Percentiles rank a stretch among this genome's conserved stretches.
Conservation (phyloP, 352 stramenopile species). For the Sclerospora graminicola region DNA sequence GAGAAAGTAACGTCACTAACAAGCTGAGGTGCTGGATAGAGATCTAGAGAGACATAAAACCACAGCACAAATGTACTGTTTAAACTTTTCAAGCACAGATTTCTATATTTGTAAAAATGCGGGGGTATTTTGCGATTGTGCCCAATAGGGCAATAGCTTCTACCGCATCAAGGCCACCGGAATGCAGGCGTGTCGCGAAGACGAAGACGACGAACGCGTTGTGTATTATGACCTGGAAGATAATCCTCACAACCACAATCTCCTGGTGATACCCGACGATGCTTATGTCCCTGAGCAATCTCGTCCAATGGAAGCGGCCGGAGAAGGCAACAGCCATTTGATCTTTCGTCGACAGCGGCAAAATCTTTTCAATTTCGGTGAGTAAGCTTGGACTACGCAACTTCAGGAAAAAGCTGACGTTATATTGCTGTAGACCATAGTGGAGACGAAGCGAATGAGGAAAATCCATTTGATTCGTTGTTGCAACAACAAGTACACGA, state of each 20-base stretch:
- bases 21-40: too few species aligned
- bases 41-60: too few species aligned
- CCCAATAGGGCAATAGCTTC: too few species aligned
- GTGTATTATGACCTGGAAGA: constrained; percentile 57
- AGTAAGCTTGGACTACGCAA: constrained; percentile 2
- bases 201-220: constrained; percentile 28
- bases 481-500: constrained; percentile 15
- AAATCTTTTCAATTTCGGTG: constrained; percentile 31
- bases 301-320: constrained; percentile 1
- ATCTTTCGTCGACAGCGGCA: constrained; percentile 31
- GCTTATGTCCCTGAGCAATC: background rate
- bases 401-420: background rate
- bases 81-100: too few species aligned
- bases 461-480: constrained; percentile 60
- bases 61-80: too few species aligned
- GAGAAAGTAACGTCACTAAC: too few species aligned
- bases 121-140: too few species aligned
- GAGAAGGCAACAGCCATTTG: constrained; percentile 12
- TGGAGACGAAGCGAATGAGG: constrained; percentile 18
- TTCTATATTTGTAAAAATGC: too few species aligned
- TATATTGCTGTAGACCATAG: constrained; percentile 17
- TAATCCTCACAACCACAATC: constrained; percentile 9
- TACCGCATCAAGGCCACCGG: too few species aligned
- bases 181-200: constrained; percentile 2
- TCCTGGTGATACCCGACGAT: constrained; percentile 16